Evolutionary conservation across 139 green algal genomes (phyloP), one percentile per base, ranked within the genome.

Genomic region (Chlorella sp.): DNA sequence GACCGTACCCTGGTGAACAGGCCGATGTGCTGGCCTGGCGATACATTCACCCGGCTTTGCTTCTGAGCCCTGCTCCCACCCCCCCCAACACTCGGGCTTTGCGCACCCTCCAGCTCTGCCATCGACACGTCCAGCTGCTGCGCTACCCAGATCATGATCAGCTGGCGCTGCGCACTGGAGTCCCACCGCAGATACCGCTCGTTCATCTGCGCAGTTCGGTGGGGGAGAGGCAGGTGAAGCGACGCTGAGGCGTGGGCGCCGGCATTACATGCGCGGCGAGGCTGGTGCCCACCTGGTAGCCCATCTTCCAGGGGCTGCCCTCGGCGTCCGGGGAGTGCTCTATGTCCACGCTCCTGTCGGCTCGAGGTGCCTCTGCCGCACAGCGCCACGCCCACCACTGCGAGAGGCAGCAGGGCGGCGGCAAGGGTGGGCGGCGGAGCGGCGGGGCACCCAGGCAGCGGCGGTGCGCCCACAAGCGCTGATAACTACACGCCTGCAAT

Each of bases 171-270:
- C 56, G 89, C 89, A 41, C 56, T 81, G 0, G 70, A 65, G 28
- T 92, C 85, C 87, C 87, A 92, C 32, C 86, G 40, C 28, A 92
- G 80, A 78, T 92, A 85, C 19, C 89, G 76, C 56, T 92, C 88
- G 65, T 91, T 92, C 73, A 86, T 86, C 56, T 54, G 4, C 28
- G n/a, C n/a, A n/a, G n/a, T n/a, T n/a, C n/a, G n/a, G n/a, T n/a
- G n/a, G n/a, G n/a, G n/a, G n/a, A n/a, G n/a, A n/a, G n/a, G n/a
- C n/a, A n/a, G n/a, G n/a, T n/a, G n/a, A n/a, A n/a, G n/a, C n/a
- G n/a, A n/a, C n/a, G n/a, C n/a, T n/a, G n/a, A n/a, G n/a, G n/a
- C n/a, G n/a, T n/a, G n/a, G n/a, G n/a, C n/a, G n/a, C n/a, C n/a
- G n/a, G n/a, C n/a, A n/a, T n/a, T n/a, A n/a, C n/a, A n/a, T n/a